phyloP scores from a whole-genome alignment of 768 basidiomycete genomes.

The Albatrellus ellisii region DNA sequence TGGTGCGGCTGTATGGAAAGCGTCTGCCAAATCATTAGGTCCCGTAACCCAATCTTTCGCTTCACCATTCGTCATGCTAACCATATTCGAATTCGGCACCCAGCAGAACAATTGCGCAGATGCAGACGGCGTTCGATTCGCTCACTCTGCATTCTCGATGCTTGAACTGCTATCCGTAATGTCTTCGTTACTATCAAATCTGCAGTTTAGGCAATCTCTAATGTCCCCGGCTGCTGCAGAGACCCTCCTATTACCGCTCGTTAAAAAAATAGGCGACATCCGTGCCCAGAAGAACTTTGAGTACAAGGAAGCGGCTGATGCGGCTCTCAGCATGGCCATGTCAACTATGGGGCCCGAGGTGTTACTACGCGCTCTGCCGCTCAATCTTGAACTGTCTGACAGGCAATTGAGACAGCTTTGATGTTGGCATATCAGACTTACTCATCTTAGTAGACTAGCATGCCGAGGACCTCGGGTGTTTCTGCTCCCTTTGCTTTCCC shows the following conservation, averaged over 20 bases:
- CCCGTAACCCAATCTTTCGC: conserved; percentile 62
- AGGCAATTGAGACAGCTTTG: no score
- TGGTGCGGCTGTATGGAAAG: conserved; percentile 45
- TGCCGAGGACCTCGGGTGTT: conserved; percentile 81
- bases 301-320: conserved; percentile 79
- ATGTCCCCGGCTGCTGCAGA: conserved; percentile 51
- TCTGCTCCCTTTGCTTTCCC: conserved; percentile 75
- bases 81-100: conserved; percentile 45
- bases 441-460: conserved; percentile 32
- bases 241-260: conserved; percentile 49
- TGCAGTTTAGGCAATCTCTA: conserved; percentile 42
- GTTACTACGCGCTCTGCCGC: conserved; percentile 58
- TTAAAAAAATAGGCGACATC: conserved; percentile 61
- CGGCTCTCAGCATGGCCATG: conserved; percentile 68
- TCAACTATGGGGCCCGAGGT: conserved; percentile 76
- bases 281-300: conserved; percentile 76
- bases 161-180: conserved; percentile 69
- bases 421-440: no score
- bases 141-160: conserved; percentile 62
- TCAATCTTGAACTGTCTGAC: conserved; percentile 75
- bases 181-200: conserved; percentile 50
- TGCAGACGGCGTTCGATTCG: conserved; percentile 56
- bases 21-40: conserved; percentile 49
- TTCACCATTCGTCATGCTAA: conserved; percentile 39
- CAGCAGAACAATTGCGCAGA: conserved; percentile 46